Percentiles rank a stretch among this genome's conserved stretches.
These are phyloP conservation scores for Pichia rugopelliculosa DNA, from an alignment of 805 yeast genomes.

Conservation along the genomic window DNA sequence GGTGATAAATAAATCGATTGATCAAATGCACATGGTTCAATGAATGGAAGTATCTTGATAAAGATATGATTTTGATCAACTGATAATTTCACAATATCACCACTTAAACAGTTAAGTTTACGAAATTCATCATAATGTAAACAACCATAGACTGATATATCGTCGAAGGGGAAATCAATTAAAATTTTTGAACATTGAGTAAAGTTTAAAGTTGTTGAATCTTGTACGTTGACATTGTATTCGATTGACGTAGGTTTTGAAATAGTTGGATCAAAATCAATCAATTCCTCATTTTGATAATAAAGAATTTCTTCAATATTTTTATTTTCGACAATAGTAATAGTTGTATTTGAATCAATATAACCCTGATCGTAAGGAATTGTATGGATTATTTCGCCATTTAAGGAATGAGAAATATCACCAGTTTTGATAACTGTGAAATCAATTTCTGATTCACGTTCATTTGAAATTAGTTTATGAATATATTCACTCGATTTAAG, in stretches of 20 bases:
- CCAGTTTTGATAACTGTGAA: slow-evolving; percentile 32
- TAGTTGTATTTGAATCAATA: slow-evolving; percentile 38
- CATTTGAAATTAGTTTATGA: slow-evolving; percentile 28
- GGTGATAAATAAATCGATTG: slow-evolving; percentile 53
- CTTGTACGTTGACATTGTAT: not conserved
- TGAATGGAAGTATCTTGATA: slow-evolving; percentile 47
- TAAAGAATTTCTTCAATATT: not conserved
- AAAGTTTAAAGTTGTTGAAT: slow-evolving; percentile 1
- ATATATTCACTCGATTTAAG: slow-evolving; percentile 29
- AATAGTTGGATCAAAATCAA: not conserved
- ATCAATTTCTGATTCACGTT: slow-evolving; percentile 22
- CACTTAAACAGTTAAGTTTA: slow-evolving; percentile 56
- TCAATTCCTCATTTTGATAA: not conserved
- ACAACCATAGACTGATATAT: slow-evolving; percentile 38
- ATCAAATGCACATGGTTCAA: slow-evolving; percentile 50
- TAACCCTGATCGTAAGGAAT: slow-evolving; percentile 73
- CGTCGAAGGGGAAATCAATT: slow-evolving; percentile 30
- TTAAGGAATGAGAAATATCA: slow-evolving; percentile 35
- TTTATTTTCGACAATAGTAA: slow-evolving; percentile 41
- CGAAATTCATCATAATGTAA: slow-evolving; percentile 45
- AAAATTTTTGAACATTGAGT: slow-evolving; percentile 15
- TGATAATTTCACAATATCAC: slow-evolving; percentile 45
- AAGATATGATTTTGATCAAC: slow-evolving; percentile 14
- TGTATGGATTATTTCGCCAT: slow-evolving; percentile 49
- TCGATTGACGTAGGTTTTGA: not conserved